Conservation (phyloP, 2,329 filamentous ascomycete species). For the Fusarium subtropicale region DNA sequence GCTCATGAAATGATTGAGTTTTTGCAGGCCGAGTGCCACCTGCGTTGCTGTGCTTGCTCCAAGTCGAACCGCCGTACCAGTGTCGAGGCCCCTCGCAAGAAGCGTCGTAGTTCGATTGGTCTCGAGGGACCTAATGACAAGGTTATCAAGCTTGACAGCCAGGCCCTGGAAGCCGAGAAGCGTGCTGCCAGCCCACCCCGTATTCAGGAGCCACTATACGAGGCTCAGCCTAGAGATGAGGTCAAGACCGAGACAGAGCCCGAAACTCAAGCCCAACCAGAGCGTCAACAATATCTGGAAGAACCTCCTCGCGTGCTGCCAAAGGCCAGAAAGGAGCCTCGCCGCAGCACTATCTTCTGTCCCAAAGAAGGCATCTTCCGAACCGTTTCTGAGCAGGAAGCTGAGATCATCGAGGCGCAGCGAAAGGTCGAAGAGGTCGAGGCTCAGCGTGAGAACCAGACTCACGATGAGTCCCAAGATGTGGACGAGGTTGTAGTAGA, state of each 20-base stretch:
- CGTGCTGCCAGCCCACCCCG: conserved; percentile 24
- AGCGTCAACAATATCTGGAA: conserved; percentile 45
- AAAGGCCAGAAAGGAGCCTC: conserved; percentile 55
- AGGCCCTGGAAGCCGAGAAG: conserved; percentile 45
- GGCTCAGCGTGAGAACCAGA: conserved; percentile 18
- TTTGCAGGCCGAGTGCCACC: conserved; percentile 78
- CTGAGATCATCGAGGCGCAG: conserved; percentile 56
- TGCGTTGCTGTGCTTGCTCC: conserved; percentile 73
- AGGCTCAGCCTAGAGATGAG: conserved; percentile 10
- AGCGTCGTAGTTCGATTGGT: conserved; percentile 43
- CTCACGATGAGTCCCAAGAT: conserved; percentile 6
- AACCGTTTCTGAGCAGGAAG: conserved; percentile 67
- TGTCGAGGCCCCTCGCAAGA: conserved; percentile 34
- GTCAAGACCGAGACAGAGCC: conserved; percentile 17
- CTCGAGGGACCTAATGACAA: conserved; percentile 47
- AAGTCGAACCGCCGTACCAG: conserved; percentile 48
- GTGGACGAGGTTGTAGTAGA: conserved; percentile 34
- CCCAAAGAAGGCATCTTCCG: conserved; percentile 73
- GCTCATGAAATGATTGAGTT: conserved; percentile 81
- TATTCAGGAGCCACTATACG: conserved; percentile 37
- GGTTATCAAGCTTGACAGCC: conserved; percentile 53
- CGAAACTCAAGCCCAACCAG: conserved; percentile 13
- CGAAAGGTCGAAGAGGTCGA: conserved; percentile 42
- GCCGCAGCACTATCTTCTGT: conserved; percentile 67
- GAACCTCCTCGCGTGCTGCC: conserved; percentile 34